Evolutionary conservation across 225 moss, liverwort and hornwort genomes (phyloP), one percentile per base, ranked within the genome.

Genomic region (Anthoceros angustus): DNA sequence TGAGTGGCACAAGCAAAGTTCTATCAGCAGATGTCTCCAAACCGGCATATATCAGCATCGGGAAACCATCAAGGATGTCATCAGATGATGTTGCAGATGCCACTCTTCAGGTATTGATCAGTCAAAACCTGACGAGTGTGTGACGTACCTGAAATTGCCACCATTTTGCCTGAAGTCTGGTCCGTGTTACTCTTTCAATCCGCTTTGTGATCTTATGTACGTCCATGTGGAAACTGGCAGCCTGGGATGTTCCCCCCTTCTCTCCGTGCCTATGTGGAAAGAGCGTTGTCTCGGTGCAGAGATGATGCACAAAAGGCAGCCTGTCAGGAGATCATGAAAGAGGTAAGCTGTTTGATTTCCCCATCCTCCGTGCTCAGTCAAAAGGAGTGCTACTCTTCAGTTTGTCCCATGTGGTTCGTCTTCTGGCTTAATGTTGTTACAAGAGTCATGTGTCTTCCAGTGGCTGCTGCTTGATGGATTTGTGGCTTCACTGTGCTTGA

Each of bases 201-300:
- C 32, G 32, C 32, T 32, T 32, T 16, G 8, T 40, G 11, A 8
- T 26, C 11, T 70, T 2, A 41, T 63, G 38, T 46, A 8, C 25
- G 41, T 64, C 7, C 55, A 32, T n/a, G 10, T 55, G 14, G 8
- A 55, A 55, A 18, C 0, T 64, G 63, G 23, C 77, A 85, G 85
- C 89, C 92, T 48, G 92, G 89, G 42, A 98, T 83, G 88, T 98
- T 98, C 65, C 98, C 98, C 67, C 68, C 87, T 3, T 89, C 98
- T 50, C 62, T 98, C 60, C 73, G 88, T 64, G 84, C 92, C 41
- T 98, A 98, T 71, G 98, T 98, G 39, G 98, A 98, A 74, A 87
- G 98, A 72, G 92, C 92, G 25, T 75, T 98, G 66, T 86, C 84
- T 5, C 86, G 92, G 11, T 98, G 98, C 69, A 84, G 87, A 74